Percentiles rank a stretch among this genome's conserved stretches.
These are phyloP conservation scores for Saturnispora dispora DNA, from an alignment of 805 yeast species.

Conservation along the genomic window DNA sequence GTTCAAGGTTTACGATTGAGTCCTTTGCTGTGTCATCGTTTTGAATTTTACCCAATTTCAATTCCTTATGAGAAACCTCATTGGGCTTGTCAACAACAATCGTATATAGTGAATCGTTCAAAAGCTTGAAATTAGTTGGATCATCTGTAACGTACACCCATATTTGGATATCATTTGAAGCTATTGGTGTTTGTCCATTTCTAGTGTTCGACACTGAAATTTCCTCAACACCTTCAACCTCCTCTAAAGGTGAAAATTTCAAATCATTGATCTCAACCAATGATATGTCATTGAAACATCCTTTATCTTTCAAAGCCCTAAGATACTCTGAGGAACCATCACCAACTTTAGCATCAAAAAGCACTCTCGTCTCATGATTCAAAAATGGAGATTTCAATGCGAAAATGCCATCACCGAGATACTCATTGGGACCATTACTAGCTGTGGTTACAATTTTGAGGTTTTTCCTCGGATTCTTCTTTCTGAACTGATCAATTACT, in stretches of 20 bases:
- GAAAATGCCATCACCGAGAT: constrained; percentile 11
- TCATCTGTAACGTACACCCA: constrained; percentile 23
- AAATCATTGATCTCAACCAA: constrained; percentile 22
- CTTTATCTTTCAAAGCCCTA: constrained; percentile 10
- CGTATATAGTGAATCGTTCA: constrained; percentile 22
- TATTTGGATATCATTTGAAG: constrained; percentile 21
- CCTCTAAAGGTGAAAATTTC: constrained; percentile 5
- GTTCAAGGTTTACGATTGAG: constrained; percentile 20
- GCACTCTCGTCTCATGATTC: constrained; percentile 21
- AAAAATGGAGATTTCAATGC: constrained; percentile 25
- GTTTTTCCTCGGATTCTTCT: constrained; percentile 9
- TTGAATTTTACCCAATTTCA: background rate
- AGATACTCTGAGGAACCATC: constrained; percentile 14
- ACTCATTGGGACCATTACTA: constrained; percentile 5
- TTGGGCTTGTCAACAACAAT: constrained; percentile 15
- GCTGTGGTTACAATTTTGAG: constrained; percentile 12
- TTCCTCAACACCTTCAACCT: constrained; percentile 13
- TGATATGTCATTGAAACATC: constrained; percentile 24
- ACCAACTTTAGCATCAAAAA: constrained; percentile 22
- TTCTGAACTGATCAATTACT: constrained; percentile 11
- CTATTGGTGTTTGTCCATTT: background rate
- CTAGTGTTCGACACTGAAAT: constrained; percentile 5
- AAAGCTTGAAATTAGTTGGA: constrained; percentile 16
- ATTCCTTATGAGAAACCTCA: background rate
- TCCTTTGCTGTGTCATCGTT: background rate